phyloP scores from a whole-genome alignment of 2,329 filamentous ascomycete genomes.

The Exophiala xenobiotica region DNA sequence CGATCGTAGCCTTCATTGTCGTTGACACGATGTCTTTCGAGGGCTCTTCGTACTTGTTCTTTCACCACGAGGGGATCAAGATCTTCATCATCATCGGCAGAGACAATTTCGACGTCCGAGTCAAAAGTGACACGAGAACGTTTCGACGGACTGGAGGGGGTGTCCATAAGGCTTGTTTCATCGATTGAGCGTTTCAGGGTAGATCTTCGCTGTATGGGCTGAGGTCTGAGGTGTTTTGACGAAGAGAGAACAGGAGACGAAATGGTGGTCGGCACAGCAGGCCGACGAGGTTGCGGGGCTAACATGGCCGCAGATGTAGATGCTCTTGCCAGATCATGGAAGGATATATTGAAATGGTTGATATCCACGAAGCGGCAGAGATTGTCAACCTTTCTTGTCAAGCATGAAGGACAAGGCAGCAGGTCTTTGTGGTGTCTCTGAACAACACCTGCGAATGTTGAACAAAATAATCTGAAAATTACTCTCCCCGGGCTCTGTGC shows the following conservation, averaged over 20 bases:
- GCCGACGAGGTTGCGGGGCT: slow-evolving; percentile 26
- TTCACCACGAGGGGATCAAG: slow-evolving; percentile 47
- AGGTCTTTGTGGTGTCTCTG: too few relatives aligned
- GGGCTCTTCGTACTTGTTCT: slow-evolving; percentile 60
- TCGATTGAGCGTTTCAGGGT: slow-evolving; percentile 30
- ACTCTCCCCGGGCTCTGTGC: slow-evolving; percentile 9
- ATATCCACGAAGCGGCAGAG: background rate
- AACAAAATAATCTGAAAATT: slow-evolving; percentile 23
- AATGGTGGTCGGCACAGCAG: slow-evolving; percentile 21
- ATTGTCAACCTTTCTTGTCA: background rate
- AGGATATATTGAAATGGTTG: background rate
- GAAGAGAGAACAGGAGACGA: slow-evolving; percentile 14
- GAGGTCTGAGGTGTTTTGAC: slow-evolving; percentile 16
- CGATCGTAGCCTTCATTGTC: slow-evolving; percentile 59
- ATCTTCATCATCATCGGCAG: slow-evolving; percentile 31
- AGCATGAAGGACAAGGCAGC: slow-evolving; percentile 2
- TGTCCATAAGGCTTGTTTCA: slow-evolving; percentile 26
- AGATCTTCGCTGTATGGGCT: slow-evolving; percentile 19
- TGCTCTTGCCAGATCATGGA: slow-evolving; percentile 12
- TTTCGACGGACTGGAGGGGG: slow-evolving; percentile 39
- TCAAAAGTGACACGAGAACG: slow-evolving; percentile 46
- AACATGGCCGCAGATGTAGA: slow-evolving; percentile 20
- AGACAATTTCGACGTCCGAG: slow-evolving; percentile 37
- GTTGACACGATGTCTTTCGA: slow-evolving; percentile 52
- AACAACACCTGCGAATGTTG: too few relatives aligned